phyloP scores from a whole-genome alignment of 805 yeast genomes.

The Candida maesae region DNA sequence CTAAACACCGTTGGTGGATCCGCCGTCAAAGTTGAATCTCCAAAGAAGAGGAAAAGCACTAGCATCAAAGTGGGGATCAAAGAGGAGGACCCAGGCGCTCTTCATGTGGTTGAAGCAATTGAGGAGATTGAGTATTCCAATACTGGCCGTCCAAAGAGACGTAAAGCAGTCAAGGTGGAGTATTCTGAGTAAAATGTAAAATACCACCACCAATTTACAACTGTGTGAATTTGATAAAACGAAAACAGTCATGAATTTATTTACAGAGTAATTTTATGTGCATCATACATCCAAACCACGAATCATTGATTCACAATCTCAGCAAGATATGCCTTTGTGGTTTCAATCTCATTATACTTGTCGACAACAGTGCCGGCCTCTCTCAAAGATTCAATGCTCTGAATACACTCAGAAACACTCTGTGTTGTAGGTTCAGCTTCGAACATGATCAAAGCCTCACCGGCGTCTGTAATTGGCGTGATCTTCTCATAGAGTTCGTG shows the following conservation, averaged over 20 bases:
- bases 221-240: too few relatives aligned
- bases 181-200: too few relatives aligned
- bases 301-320: conserved; percentile 23
- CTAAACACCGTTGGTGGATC: conserved; percentile 34
- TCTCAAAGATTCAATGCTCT: conserved; percentile 45
- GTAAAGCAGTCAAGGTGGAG: conserved; percentile 17
- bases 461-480: conserved; percentile 25
- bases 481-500: conserved; percentile 36
- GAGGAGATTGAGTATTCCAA: conserved; percentile 24
- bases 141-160: conserved; percentile 29
- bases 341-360: conserved; percentile 33
- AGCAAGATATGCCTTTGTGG: too few relatives aligned
- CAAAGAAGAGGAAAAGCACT: conserved; percentile 20
- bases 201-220: too few relatives aligned
- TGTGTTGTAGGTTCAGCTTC: conserved; percentile 40
- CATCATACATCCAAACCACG: conserved; percentile 7
- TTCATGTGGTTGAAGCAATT: conserved; percentile 7
- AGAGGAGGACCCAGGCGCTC: conserved; percentile 6
- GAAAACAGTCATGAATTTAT: conserved; percentile 1
- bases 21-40: neutral
- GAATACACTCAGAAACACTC: conserved; percentile 38
- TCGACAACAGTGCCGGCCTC: conserved; percentile 31
- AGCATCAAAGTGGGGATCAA: conserved; percentile 8
- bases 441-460: conserved; percentile 48
- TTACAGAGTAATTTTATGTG: conserved; percentile 5